Evolutionary conservation across 2,329 filamentous ascomycete genomes (phyloP), one percentile per base, ranked within the genome.

Genomic region (Podosphaera xanthii): DNA sequence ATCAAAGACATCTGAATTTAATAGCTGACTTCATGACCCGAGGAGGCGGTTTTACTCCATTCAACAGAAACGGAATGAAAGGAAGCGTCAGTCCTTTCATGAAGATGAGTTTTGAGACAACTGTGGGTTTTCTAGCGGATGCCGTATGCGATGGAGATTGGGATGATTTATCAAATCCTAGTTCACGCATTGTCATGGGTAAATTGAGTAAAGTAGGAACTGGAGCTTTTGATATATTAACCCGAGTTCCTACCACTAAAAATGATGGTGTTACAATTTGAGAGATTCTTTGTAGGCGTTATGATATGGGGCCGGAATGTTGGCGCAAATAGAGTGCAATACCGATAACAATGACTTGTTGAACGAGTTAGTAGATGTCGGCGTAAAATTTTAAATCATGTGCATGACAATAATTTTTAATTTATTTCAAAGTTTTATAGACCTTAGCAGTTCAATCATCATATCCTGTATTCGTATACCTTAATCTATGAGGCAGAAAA

Each of bases 51-150:
- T 98, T 94, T 73, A 86, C 83, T 55, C 84, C 92, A 0, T 98
- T 98, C 74, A 95, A 87, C 72, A 85, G 92, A 56, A 94, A 87
- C 69, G 92, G 91, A 0, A 75, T 98, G 61, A 83, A 82, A 68
- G 83, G 86, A 63, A 90, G 87, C 67, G 84, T 91, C 35, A 90
- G 84, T 64, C 89, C 92, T 0, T 91, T 98, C 66, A 91, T 92
- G 72, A 97, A 97, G 78, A 97, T 97, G 91, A 94, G 87, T 71
- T 98, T 97, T 73, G 92, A 98, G 78, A 98, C 92, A 3, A 98
- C 92, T 2, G 79, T 97, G 46, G 84, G 86, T 0, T 96, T 96
- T 75, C 76, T 98, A 67, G 90, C 86, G 71, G 92, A 97, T 69
- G 90, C 92, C 1, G 84, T 96, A 34, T 75, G 94, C 60, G 88